Evolutionary conservation across 257 asterid genomes (phyloP), one percentile per base, ranked within the genome.

Genomic region (Solanum clarkiae): DNA sequence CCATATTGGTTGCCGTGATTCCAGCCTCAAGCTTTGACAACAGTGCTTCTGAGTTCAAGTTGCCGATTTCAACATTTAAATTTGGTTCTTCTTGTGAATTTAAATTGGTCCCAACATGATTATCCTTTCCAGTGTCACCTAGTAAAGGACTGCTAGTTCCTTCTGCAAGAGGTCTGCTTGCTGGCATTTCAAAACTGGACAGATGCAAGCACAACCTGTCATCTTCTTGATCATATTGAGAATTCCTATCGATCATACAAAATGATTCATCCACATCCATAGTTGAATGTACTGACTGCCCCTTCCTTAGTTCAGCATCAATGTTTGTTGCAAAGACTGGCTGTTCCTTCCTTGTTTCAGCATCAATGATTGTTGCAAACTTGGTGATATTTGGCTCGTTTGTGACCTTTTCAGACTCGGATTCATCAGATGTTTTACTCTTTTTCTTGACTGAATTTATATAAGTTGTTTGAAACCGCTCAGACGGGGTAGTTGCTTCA

Each of bases 181-280:
- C 84, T 62, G 47, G 89, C 89, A 84, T 86, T 92, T 94, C 98
- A 88, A 87, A 92, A 82, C 17, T 62, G 10, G 93, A 90, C 88
- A 92, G 70, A 74, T 40, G 81, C 77, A 87, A 89, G 75, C 55
- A 51, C 29, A 79, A 56, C 80, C 91, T 88, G 57, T 88, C 84
- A 80, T 88, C 92, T 83, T 60, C 87, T 55, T 60, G 69, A 80
- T 17, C 42, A 66, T 8, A 66, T 57, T 71, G 86, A 84, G 70
- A 70, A 40, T 86, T 89, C 84, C 90, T 83, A 62, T 84, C 66
- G 13, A 88, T 62, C 89, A 91, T 84, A 87, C 59, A 83, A 71
- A 80, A 74, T 18, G 85, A 87, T 84, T 86, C 90, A 47, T 90
- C 92, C 80, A 71, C 63, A 26, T 69, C 40, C 66, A 69, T 10